Conservation (phyloP, 208 protist species). For the Strigomonas culicis region DNA sequence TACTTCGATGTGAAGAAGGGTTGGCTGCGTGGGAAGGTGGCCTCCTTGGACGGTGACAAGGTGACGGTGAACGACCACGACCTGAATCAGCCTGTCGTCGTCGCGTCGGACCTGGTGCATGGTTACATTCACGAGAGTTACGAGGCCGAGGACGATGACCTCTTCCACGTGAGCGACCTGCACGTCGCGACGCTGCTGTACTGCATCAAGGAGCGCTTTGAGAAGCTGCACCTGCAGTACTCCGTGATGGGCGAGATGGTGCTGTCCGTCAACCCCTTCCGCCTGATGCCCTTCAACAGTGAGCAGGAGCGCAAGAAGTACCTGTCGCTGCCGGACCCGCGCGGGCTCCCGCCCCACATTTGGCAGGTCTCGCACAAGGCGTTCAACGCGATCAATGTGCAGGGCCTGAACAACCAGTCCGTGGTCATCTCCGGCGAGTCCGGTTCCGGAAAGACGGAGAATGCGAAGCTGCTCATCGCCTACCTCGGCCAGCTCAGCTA, state of each 20-base stretch:
- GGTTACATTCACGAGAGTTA: constrained; percentile 76
- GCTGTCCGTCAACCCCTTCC: constrained; percentile 93
- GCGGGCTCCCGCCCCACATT: constrained; percentile 80
- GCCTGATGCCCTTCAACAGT: constrained; percentile 76
- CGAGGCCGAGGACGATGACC: constrained; percentile 59
- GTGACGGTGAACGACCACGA: constrained; percentile 40
- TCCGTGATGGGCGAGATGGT: constrained; percentile 92
- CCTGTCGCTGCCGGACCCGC: constrained; percentile 44
- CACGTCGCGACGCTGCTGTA: constrained; percentile 88
- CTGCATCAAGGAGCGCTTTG: constrained; percentile 89
- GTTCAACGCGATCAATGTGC: constrained; percentile 74
- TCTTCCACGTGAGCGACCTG: constrained; percentile 88
- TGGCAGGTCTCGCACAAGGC: constrained; percentile 89
- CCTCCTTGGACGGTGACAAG: constrained; percentile 38
- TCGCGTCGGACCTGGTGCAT: constrained; percentile 47
- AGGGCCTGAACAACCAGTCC: constrained; percentile 80
- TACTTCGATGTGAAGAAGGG: constrained; percentile 66
- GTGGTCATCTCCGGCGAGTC: constrained; percentile 95
- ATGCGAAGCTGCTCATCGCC: constrained; percentile 82
- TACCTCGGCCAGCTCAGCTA: constrained; percentile 85
- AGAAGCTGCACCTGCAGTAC: constrained; percentile 79
- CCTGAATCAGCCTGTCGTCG: constrained; percentile 21
- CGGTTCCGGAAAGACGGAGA: constrained; percentile 95
- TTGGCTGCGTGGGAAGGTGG: constrained; percentile 67
- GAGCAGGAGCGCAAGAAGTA: constrained; percentile 75